These are phyloP conservation scores for Penicillium cinerascens DNA, from an alignment of 495 filamentous ascomycete species.

Conservation along the genomic window DNA sequence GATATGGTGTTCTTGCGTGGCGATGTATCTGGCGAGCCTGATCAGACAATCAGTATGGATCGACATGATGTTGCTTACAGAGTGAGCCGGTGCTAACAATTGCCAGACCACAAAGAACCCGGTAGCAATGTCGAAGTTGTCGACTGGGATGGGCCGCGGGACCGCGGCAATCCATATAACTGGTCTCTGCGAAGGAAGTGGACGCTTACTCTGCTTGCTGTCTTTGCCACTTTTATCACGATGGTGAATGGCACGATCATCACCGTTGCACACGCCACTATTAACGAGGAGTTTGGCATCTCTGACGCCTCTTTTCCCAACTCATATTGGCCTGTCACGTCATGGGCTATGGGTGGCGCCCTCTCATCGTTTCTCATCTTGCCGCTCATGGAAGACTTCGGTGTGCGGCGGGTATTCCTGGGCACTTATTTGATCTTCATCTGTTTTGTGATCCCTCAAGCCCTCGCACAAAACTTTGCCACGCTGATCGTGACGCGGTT, in stretches of 20 bases:
- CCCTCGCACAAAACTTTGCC: constrained; percentile 47
- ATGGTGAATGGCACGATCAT: constrained; percentile 46
- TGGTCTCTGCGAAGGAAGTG: constrained; percentile 51
- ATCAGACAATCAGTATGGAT: constrained; percentile 17
- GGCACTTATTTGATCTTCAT: constrained; percentile 41
- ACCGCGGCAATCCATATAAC: constrained; percentile 58
- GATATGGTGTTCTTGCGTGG: constrained; percentile 27
- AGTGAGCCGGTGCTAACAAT: not conserved
- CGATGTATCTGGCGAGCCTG: constrained; percentile 22
- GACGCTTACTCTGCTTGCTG: constrained; percentile 24
- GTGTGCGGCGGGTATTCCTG: constrained; percentile 45
- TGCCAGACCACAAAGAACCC: constrained; percentile 18
- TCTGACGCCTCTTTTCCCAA: constrained; percentile 47
- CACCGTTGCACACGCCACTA: constrained; percentile 36
- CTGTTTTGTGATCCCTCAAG: constrained; percentile 46
- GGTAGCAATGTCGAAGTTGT: constrained; percentile 23
- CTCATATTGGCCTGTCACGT: constrained; percentile 50
- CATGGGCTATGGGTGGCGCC: constrained; percentile 50
- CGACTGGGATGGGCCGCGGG: constrained; percentile 50
- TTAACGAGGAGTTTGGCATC: constrained; percentile 40
- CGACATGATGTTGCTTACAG: not conserved
- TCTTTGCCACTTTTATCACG: constrained; percentile 31
- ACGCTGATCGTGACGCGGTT: constrained; percentile 47
- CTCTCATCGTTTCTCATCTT: constrained; percentile 44
- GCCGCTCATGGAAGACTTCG: constrained; percentile 52